Base-by-base conservation (phyloP, 306 rosid genomes). In the Hippophae tibetana region DNA sequence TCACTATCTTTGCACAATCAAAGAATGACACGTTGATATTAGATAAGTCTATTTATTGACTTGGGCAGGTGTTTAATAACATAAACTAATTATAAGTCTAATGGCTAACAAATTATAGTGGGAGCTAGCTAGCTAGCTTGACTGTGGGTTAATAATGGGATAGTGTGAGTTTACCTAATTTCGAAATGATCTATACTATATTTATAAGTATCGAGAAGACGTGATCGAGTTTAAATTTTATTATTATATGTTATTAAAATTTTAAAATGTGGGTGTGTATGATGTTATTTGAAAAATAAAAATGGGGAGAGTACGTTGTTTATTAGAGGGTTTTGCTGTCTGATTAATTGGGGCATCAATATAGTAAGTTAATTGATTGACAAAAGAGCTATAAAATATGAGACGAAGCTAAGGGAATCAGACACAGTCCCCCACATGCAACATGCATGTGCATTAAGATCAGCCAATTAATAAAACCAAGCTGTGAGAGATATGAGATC, bases 391-490 rank as follows among this genome's bases (percentile, higher is more conserved):
- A 74, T 61, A 76, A 66, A 69, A 67, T 72, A 50, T 70, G 89
- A 74, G 76, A 31, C 38, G 3, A 31, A 65, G 77, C 44, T 59
- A 55, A 49, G 82, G 70, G 79, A 44, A 63, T 58, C 59, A 23
- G 54, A 70, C 84, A 80, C 81, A 14, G 73, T 71, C 82, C 76
- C 76, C 92, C 77, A 81, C 84, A 76, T 60, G 86, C 57, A 57
- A 79, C 87, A 82, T 83, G 86, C 87, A 82, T 83, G 86, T 89
- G 77, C 57, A 46, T 66, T 63, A 58, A 67, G 74, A 68, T 54
- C 72, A 68, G 63, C 76, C 72, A 74, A 79, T 73, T 71, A 77
- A 79, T 58, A 57, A 61, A 64, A 47, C 56, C 69, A 47, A 69
- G 66, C 52, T 38, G 41, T 10, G 38, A 2, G 49, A 4, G 5